Conservation (phyloP, 306 rosid species). For the Cucurbita pepo region DNA sequence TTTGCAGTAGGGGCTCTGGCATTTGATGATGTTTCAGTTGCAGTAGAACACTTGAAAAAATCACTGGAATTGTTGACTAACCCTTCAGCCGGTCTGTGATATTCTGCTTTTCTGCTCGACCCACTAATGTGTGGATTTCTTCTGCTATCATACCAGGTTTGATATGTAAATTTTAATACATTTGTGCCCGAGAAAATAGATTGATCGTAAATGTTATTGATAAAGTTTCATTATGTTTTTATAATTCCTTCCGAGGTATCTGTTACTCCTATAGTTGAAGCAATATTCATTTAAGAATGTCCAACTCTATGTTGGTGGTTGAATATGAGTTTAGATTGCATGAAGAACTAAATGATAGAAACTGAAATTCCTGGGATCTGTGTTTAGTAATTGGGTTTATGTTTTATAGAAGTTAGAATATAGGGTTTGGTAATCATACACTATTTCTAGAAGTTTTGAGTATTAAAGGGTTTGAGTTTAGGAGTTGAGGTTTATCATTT, state of each 20-base stretch:
- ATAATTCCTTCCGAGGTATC: not conserved
- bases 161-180: conserved; percentile 1
- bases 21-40: conserved; percentile 80
- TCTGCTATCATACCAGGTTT: not conserved
- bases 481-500: too few species aligned
- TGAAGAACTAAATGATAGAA: not conserved
- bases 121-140: not conserved
- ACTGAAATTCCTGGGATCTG: not conserved
- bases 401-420: too few species aligned
- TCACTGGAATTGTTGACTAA: conserved; percentile 85
- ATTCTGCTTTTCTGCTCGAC: not conserved
- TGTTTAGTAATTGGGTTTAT: not conserved
- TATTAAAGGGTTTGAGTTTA: too few species aligned
- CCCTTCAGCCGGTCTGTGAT: conserved; percentile 50
- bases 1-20: conserved; percentile 99
- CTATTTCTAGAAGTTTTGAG: too few species aligned
- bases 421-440: too few species aligned
- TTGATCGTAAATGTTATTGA: not conserved
- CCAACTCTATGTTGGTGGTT: not conserved
- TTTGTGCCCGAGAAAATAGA: not conserved
- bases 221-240: not conserved
- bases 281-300: not conserved
- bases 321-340: not conserved
- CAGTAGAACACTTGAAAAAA: conserved; percentile 70
- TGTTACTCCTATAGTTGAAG: not conserved